phyloP scores from a whole-genome alignment of 192 early-diverging fungal genomes.

The Dispira parvispora region DNA sequence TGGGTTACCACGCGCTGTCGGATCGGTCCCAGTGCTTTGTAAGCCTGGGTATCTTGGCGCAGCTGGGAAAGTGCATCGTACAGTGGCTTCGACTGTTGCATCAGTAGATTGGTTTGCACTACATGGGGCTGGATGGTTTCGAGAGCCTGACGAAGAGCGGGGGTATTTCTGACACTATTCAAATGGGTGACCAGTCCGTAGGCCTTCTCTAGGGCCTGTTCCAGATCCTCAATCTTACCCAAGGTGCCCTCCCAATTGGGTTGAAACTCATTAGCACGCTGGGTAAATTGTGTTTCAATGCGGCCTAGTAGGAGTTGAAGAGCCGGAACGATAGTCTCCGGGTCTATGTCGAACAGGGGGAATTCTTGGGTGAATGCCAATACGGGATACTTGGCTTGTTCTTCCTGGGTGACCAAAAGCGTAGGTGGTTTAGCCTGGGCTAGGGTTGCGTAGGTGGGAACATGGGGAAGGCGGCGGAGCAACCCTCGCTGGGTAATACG shows the following conservation, averaged over 20 bases:
- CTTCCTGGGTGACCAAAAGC: neutral
- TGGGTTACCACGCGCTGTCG: constrained; percentile 35
- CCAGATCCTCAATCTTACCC: constrained; percentile 26
- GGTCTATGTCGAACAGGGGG: constrained; percentile 30
- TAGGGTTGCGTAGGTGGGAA: no score
- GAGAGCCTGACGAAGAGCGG: constrained; percentile 28
- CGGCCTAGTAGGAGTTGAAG: constrained; percentile 22
- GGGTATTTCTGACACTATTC: constrained; percentile 32
- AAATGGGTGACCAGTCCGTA: constrained; percentile 32
- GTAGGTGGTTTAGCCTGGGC: no score
- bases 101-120: constrained; percentile 26
- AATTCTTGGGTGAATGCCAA: constrained; percentile 16
- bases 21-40: constrained; percentile 21
- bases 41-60: constrained; percentile 15
- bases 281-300: constrained; percentile 23
- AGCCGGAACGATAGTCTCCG: constrained; percentile 26
- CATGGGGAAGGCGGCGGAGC: neutral
- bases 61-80: constrained; percentile 32
- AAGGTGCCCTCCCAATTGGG: constrained; percentile 35
- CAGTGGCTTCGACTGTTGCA: constrained; percentile 35
- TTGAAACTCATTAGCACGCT: constrained; percentile 23
- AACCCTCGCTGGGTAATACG: no score
- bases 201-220: constrained; percentile 27
- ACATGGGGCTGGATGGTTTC: constrained; percentile 30
- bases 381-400: neutral